Evolutionary conservation across 805 yeast species (phyloP).

Genomic region (Debaryomyces hansenii): DNA sequence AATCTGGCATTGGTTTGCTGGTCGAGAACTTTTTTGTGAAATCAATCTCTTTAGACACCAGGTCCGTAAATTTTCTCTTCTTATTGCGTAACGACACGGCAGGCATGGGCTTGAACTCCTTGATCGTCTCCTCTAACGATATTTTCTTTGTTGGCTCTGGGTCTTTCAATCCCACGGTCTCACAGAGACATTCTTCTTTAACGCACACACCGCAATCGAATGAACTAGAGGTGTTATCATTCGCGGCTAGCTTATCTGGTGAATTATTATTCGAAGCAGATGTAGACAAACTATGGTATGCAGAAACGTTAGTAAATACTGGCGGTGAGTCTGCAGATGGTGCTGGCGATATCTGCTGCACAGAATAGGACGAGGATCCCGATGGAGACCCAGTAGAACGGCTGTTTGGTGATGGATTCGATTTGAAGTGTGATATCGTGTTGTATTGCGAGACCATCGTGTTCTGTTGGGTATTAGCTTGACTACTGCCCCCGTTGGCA

Average conservation of each 20-base stretch:
- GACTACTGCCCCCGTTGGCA: neutral
- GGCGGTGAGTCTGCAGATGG: conserved; percentile 52
- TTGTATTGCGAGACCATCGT: neutral
- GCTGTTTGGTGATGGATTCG: conserved; percentile 14
- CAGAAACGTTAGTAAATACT: conserved; percentile 7
- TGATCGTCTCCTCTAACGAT: conserved; percentile 32
- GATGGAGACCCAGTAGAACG: conserved; percentile 27
- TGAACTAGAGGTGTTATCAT: conserved; percentile 16
- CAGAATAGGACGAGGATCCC: conserved; percentile 28
- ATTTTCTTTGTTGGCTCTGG: conserved; percentile 9
- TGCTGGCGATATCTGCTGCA: conserved; percentile 55
- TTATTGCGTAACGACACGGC: conserved; percentile 61
- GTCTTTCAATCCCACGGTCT: conserved; percentile 44
- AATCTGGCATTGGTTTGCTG: conserved; percentile 37
- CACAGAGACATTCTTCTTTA: conserved; percentile 71
- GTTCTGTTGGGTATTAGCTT: neutral
- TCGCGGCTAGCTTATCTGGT: conserved; percentile 8
- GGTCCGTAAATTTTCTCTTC: conserved; percentile 12
- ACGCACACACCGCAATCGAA: conserved; percentile 64
- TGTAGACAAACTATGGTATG: conserved; percentile 7
- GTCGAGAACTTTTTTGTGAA: conserved; percentile 50
- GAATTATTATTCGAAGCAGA: conserved; percentile 13
- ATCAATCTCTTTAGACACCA: conserved; percentile 45
- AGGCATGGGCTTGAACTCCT: conserved; percentile 55
- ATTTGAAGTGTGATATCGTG: conserved; percentile 4